Conservation (phyloP, 1,284 basidiomycete genomes). For the Singerocomus rubriflavus region DNA sequence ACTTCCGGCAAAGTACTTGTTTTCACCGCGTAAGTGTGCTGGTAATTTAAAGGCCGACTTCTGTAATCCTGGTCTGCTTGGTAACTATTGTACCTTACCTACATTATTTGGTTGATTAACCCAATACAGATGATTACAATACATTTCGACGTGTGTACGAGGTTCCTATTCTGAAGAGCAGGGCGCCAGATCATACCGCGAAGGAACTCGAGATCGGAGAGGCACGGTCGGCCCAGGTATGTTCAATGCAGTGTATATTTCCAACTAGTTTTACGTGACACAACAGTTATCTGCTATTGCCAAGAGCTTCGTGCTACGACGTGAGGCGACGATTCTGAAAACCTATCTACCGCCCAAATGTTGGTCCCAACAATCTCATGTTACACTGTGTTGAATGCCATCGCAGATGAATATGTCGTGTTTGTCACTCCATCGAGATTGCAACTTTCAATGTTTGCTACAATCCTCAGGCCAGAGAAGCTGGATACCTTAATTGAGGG, state of each 20-base stretch:
- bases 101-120: not conserved
- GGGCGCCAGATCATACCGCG: conserved; percentile 70
- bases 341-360: conserved; percentile 90
- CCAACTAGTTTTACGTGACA: not conserved
- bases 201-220: conserved; percentile 77
- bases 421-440: conserved; percentile 83
- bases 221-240: conserved; percentile 69
- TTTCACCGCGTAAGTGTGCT: not conserved
- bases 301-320: conserved; percentile 85
- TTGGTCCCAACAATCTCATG: conserved; percentile 35
- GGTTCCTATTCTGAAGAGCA: conserved; percentile 83
- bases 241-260: not conserved
- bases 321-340: conserved; percentile 80
- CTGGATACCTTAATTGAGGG: conserved; percentile 63
- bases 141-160: conserved; percentile 84
- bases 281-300: conserved; percentile 72
- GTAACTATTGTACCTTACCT: conserved; percentile 36
- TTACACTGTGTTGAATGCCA: conserved; percentile 3
- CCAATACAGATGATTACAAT: conserved; percentile 59
- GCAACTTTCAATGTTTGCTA: conserved; percentile 79
- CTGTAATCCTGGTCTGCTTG: conserved; percentile 88
- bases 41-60: conserved; percentile 72
- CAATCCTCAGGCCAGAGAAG: conserved; percentile 68
- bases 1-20: not conserved
- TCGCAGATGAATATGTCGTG: conserved; percentile 87